A percentile compares a stretch with the other conserved stretches of the same genome.
Evolutionary conservation across 2,329 filamentous ascomycete species (phyloP).

Genomic region (Fusarium oxysporum): DNA sequence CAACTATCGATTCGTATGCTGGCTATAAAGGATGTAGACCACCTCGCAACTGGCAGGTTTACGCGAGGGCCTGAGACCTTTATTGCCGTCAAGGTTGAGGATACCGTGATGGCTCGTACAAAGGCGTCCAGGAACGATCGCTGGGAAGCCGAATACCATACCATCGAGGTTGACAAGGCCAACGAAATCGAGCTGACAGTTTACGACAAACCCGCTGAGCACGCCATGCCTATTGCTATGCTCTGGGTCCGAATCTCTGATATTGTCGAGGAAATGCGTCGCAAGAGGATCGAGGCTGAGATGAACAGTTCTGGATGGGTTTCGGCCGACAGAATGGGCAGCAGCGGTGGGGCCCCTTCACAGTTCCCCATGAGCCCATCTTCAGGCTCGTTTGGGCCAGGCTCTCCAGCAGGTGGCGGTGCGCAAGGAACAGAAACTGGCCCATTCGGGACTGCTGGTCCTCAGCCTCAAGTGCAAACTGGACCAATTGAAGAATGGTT

Average conservation of each 20-base stretch:
- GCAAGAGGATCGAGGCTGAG: slow-evolving; percentile 96
- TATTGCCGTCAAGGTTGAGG: slow-evolving; percentile 96
- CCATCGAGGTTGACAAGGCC: slow-evolving; percentile 95
- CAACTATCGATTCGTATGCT: slow-evolving; percentile 88
- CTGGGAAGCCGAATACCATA: slow-evolving; percentile 93
- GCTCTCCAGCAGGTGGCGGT: slow-evolving; percentile 56
- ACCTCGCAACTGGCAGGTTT: slow-evolving; percentile 86
- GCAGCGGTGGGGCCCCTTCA: slow-evolving; percentile 58
- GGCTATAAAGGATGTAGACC: slow-evolving; percentile 93
- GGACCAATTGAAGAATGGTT: slow-evolving; percentile 93
- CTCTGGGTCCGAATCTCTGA: slow-evolving; percentile 97
- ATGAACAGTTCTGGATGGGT: slow-evolving; percentile 97
- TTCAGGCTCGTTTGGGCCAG: slow-evolving; percentile 56
- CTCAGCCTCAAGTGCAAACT: slow-evolving; percentile 64
- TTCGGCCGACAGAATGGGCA: slow-evolving; percentile 93
- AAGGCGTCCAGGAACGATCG: slow-evolving; percentile 85
- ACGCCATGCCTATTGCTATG: slow-evolving; percentile 92
- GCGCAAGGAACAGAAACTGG: slow-evolving; percentile 48
- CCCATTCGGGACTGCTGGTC: slow-evolving; percentile 50
- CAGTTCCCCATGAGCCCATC: slow-evolving; percentile 70
- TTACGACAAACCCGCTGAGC: slow-evolving; percentile 93
- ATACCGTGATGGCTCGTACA: slow-evolving; percentile 89
- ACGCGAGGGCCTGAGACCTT: slow-evolving; percentile 94
- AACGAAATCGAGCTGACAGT: slow-evolving; percentile 98
- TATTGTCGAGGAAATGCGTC: slow-evolving; percentile 95